A percentile compares a stretch with the other conserved stretches of the same genome.
Conservation (phyloP, 768 basidiomycete species). For the Pleurotus sapidus region DNA sequence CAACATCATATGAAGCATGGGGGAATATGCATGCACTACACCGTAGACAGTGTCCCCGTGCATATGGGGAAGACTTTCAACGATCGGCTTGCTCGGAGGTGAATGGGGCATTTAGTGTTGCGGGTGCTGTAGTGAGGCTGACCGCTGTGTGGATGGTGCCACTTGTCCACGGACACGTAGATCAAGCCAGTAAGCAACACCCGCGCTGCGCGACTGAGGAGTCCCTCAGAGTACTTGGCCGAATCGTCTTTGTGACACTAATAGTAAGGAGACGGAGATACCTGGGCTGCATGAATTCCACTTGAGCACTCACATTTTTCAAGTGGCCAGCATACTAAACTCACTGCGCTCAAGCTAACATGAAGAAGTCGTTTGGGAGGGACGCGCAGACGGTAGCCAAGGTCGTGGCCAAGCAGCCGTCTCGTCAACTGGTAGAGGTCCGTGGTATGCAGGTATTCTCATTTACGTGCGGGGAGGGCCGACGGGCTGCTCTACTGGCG, state of each 20-base stretch:
- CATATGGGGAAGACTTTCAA: conserved; percentile 54
- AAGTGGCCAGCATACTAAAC: background rate
- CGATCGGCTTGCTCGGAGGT: conserved; percentile 87
- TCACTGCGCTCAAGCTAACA: too few species aligned
- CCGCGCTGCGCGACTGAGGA: background rate
- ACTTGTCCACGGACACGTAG: conserved; percentile 92
- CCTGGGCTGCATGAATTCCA: conserved; percentile 26
- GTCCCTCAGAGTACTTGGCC: conserved; percentile 79
- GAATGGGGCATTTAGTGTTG: conserved; percentile 42
- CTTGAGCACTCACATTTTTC: background rate
- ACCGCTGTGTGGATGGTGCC: conserved; percentile 84
- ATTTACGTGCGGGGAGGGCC: too few species aligned
- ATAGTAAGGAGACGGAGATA: conserved; percentile 93
- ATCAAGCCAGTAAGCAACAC: conserved; percentile 84
- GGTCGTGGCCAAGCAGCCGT: conserved; percentile 9
- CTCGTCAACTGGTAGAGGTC: conserved; percentile 8
- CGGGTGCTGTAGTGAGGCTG: background rate
- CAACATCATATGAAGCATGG: conserved; percentile 63
- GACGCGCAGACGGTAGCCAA: conserved; percentile 8
- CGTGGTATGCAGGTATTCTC: background rate
- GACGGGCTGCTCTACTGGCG: background rate
- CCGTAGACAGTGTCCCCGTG: background rate
- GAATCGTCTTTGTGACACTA: conserved; percentile 90
- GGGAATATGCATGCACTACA: conserved; percentile 41
- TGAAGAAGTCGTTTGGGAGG: conserved; percentile 12